A percentile compares a stretch with the other conserved stretches of the same genome.
Evolutionary conservation across 192 early-diverging fungal species (phyloP).

Genomic region (Physocladia obscura): DNA sequence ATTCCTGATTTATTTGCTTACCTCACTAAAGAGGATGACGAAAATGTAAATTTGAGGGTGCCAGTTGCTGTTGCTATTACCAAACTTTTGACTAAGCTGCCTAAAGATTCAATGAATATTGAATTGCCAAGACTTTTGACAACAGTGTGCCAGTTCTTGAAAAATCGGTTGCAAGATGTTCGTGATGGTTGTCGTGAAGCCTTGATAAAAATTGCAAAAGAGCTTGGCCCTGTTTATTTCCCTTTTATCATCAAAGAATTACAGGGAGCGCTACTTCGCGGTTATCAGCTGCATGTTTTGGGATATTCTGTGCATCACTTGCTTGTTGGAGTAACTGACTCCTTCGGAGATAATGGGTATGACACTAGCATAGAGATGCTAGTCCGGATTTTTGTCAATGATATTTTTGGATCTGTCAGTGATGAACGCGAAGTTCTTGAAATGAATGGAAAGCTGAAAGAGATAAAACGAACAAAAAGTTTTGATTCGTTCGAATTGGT

Average conservation of each 20-base stretch:
- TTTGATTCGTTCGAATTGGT: slow-evolving; percentile 87
- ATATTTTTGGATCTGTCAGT: slow-evolving; percentile 89
- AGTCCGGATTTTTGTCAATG: slow-evolving; percentile 74
- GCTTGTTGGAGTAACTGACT: slow-evolving; percentile 65
- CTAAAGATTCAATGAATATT: slow-evolving; percentile 67
- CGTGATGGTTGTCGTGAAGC: slow-evolving; percentile 86
- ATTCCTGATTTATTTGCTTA: slow-evolving; percentile 80
- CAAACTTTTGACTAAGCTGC: slow-evolving; percentile 77
- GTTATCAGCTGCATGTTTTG: slow-evolving; percentile 93
- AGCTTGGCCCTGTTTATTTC: slow-evolving; percentile 82
- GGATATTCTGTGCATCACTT: slow-evolving; percentile 88
- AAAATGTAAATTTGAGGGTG: slow-evolving; percentile 75
- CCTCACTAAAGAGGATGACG: slow-evolving; percentile 67
- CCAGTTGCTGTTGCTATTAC: slow-evolving; percentile 86
- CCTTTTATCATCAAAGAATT: slow-evolving; percentile 88
- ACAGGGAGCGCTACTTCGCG: slow-evolving; percentile 69
- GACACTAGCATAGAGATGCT: slow-evolving; percentile 77
- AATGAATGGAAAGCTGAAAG: slow-evolving; percentile 84
- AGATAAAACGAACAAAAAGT: slow-evolving; percentile 82
- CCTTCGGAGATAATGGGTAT: slow-evolving; percentile 60
- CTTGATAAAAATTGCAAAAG: slow-evolving; percentile 77
- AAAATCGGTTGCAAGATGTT: slow-evolving; percentile 72
- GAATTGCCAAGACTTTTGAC: slow-evolving; percentile 88
- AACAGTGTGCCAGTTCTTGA: slow-evolving; percentile 83
- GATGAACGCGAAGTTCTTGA: slow-evolving; percentile 89